Evolutionary conservation across 495 filamentous ascomycete genomes (phyloP).

Genomic region (Ramalina intermedia): DNA sequence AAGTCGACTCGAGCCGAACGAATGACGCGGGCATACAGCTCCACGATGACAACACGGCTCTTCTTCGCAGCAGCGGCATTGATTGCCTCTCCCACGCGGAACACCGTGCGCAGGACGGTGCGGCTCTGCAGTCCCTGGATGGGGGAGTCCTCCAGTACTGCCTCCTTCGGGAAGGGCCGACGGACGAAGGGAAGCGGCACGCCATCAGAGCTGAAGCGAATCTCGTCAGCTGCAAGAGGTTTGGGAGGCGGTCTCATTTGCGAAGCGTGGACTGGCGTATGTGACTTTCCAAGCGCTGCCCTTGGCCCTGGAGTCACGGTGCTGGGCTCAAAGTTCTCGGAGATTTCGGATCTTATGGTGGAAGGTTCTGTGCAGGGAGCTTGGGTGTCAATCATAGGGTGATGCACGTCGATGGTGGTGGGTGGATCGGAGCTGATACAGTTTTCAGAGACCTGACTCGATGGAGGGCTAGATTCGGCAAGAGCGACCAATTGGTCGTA

Average conservation of each 20-base stretch:
- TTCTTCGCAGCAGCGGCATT: conserved; percentile 10
- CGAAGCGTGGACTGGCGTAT: no score
- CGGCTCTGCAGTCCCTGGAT: conserved; percentile 9
- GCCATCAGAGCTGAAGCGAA: conserved; percentile 1
- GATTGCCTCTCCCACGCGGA: conserved; percentile 18
- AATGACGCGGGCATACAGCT: conserved; percentile 14
- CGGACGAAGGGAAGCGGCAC: conserved; percentile 11
- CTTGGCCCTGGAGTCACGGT: no score
- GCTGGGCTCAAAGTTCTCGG: no score
- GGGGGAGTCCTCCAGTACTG: conserved; percentile 10
- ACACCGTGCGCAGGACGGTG: conserved; percentile 12
- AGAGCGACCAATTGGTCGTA: no score
- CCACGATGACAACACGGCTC: conserved; percentile 10
- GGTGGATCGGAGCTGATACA: no score
- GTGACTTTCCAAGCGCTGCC: no score
- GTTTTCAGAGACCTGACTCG: no score
- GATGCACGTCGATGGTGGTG: no score
- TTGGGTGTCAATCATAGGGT: no score
- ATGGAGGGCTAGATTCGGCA: no score
- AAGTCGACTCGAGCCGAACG: conserved; percentile 7
- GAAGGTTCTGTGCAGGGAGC: no score
- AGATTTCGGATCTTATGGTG: no score
- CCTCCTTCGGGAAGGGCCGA: conserved; percentile 6
- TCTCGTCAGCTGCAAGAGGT: background rate
- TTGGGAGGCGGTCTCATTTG: background rate